Conservation (phyloP, 495 filamentous ascomycete genomes). For the Xylaria castorea region DNA sequence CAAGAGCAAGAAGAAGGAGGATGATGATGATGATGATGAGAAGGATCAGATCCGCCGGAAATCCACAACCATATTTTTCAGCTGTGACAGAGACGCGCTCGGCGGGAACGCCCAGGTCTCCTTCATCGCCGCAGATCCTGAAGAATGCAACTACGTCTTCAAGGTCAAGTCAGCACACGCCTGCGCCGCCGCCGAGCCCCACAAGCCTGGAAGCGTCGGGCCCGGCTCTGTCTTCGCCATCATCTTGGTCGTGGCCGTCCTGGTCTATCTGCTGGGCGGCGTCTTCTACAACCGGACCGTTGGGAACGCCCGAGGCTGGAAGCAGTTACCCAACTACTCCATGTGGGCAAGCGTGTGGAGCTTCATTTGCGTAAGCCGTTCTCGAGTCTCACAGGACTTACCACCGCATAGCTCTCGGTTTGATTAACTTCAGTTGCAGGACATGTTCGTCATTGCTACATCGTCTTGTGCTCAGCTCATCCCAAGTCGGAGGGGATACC, state of each 20-base stretch:
- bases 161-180: conserved; percentile 87
- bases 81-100: conserved; percentile 81
- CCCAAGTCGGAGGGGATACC: conserved; percentile 68
- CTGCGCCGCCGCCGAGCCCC: conserved; percentile 69
- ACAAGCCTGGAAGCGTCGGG: conserved; percentile 71
- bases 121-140: conserved; percentile 82
- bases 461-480: conserved; percentile 76
- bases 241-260: conserved; percentile 81
- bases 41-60: conserved; percentile 65
- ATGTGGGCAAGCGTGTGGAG: conserved; percentile 89
- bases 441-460: conserved; percentile 79
- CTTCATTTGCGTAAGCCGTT: conserved; percentile 76
- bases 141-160: conserved; percentile 96
- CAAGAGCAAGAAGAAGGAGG: neutral
- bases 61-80: conserved; percentile 88
- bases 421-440: conserved; percentile 58
- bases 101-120: conserved; percentile 65
- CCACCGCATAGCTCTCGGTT: conserved; percentile 29
- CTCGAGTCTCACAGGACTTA: conserved; percentile 19
- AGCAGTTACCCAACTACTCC: conserved; percentile 91
- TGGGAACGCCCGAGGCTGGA: conserved; percentile 93
- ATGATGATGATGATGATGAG: conserved; percentile 47
- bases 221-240: conserved; percentile 92
- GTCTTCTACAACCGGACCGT: conserved; percentile 96
- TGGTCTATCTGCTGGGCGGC: conserved; percentile 90